Conservation (phyloP, 2,329 filamentous ascomycete species). For the Drechslerella coelobrocha region DNA sequence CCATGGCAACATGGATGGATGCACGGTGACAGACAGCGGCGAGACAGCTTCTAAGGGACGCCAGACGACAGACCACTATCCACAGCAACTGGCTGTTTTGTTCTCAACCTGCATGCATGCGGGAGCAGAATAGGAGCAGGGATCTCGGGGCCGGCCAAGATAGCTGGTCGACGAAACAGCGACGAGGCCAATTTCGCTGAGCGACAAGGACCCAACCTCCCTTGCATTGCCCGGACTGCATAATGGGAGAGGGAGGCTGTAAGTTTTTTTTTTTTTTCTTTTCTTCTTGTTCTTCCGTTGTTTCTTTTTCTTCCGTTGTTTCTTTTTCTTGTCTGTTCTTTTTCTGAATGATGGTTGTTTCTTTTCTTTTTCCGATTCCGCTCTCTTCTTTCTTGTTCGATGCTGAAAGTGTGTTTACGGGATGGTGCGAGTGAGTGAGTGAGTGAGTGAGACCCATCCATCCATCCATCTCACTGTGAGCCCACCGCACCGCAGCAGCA, state of each 20-base stretch:
- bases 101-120: conserved; percentile 18
- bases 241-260: conserved; percentile 45
- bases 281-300: neutral
- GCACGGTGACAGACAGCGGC: conserved; percentile 33
- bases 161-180: conserved; percentile 35
- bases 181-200: conserved; percentile 38
- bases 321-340: neutral
- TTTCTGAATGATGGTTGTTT: too few species aligned
- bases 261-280: conserved; percentile 11
- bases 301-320: neutral
- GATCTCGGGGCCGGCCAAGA: conserved; percentile 38
- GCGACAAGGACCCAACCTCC: conserved; percentile 46
- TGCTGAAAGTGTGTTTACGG: too few species aligned
- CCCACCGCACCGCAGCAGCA: conserved; percentile 16
- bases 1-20: conserved; percentile 47
- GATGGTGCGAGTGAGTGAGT: conserved; percentile 36
- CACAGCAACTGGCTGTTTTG: neutral
- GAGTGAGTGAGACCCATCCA: conserved; percentile 1
- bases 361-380: neutral
- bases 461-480: conserved; percentile 31
- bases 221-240: conserved; percentile 43
- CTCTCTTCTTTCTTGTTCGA: too few species aligned
- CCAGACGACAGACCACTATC: neutral
- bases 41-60: neutral
- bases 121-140: conserved; percentile 37